A percentile compares a stretch with the other conserved stretches of the same genome.
phyloP scores from a whole-genome alignment of 176 grass and related monocot species.

The Hsuehochloa calcarea region DNA sequence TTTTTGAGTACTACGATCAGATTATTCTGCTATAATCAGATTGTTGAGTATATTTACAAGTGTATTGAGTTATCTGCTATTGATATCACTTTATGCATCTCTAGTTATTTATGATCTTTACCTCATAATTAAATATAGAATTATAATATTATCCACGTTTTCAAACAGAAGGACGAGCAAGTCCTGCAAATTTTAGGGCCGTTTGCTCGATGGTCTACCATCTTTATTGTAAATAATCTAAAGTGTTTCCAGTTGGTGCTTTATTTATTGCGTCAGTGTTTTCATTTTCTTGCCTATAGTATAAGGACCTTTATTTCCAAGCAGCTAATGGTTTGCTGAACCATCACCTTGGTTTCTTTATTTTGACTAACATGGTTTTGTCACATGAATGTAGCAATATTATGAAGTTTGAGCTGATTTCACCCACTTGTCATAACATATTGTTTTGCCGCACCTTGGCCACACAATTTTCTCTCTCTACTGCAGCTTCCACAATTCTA shows the following conservation, averaged over 20 bases:
- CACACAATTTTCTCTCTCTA: background rate
- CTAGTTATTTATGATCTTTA: no score
- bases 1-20: no score
- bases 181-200: background rate
- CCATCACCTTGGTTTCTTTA: background rate
- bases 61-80: no score
- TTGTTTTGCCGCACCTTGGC: background rate
- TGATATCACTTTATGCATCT: no score
- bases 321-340: background rate
- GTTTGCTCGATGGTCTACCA: background rate
- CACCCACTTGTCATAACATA: background rate
- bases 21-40: no score
- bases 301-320: background rate
- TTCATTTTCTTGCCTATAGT: background rate
- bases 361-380: conserved; percentile 2
- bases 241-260: background rate
- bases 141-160: no score
- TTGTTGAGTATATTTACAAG: no score
- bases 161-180: no score
- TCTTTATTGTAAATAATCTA: background rate
- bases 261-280: background rate
- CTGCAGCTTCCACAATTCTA: background rate
- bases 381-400: background rate
- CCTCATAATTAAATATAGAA: no score
- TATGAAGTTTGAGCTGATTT: background rate